Percentiles rank a stretch among this genome's conserved stretches.
Conservation (phyloP, 2,329 filamentous ascomycete species). For the Phialophora verrucosa region DNA sequence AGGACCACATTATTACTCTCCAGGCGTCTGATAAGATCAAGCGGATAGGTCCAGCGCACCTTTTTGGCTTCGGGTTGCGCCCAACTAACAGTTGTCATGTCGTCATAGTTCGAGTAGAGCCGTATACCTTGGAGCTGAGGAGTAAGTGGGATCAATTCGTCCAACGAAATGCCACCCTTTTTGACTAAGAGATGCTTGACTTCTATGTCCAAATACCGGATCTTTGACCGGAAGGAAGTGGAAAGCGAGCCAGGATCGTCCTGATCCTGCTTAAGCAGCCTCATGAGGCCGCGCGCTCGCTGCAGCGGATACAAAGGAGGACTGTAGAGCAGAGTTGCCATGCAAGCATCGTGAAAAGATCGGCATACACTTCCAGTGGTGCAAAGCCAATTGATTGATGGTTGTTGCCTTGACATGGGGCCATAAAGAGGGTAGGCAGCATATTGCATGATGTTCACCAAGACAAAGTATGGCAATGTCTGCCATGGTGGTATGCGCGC, state of each 20-base stretch:
- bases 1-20: constrained; percentile 55
- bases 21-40: constrained; percentile 69
- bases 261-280: constrained; percentile 62
- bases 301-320: constrained; percentile 66
- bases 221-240: constrained; percentile 70
- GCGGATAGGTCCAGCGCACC: constrained; percentile 71
- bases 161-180: constrained; percentile 61
- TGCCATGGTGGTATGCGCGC: constrained; percentile 61
- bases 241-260: constrained; percentile 40
- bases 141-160: constrained; percentile 65
- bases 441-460: constrained; percentile 72
- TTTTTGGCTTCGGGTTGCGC: constrained; percentile 41
- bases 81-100: constrained; percentile 40
- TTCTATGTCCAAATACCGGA: constrained; percentile 73
- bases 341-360: constrained; percentile 71
- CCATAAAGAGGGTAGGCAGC: constrained; percentile 66
- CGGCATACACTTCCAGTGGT: constrained; percentile 67
- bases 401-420: constrained; percentile 51
- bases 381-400: constrained; percentile 67
- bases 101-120: constrained; percentile 72
- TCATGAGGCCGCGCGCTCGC: constrained; percentile 56
- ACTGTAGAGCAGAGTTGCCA: constrained; percentile 72
- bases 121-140: constrained; percentile 72
- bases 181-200: constrained; percentile 63
- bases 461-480: constrained; percentile 70